These are phyloP conservation scores for Leccinum pellstonianum DNA, from an alignment of 768 basidiomycete genomes.

Conservation along the genomic window DNA sequence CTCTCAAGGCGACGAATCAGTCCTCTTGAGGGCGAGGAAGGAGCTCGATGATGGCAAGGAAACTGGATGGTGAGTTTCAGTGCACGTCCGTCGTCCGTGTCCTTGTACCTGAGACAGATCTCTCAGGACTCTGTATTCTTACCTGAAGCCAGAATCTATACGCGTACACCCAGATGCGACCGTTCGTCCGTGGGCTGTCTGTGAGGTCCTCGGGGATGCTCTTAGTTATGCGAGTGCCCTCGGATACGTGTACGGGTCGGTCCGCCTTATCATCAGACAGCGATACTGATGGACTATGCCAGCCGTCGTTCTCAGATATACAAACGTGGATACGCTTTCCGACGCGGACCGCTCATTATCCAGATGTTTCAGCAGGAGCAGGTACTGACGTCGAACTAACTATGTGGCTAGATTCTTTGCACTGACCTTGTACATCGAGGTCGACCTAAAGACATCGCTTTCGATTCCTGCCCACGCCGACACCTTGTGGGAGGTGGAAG, in stretches of 20 bases:
- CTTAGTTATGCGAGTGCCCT: constrained; percentile 77
- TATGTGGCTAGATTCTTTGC: not conserved
- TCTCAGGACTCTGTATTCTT: constrained; percentile 71
- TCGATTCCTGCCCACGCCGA: constrained; percentile 77
- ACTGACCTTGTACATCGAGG: constrained; percentile 39
- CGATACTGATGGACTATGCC: constrained; percentile 5
- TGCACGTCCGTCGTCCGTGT: not conserved
- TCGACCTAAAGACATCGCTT: constrained; percentile 71
- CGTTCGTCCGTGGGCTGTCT: constrained; percentile 81
- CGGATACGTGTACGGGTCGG: constrained; percentile 61
- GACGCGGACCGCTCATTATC: constrained; percentile 66
- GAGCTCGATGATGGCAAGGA: constrained; percentile 58
- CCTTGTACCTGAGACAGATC: not conserved
- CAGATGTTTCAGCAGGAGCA: constrained; percentile 87
- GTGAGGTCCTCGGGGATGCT: constrained; percentile 76
- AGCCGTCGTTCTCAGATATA: constrained; percentile 75
- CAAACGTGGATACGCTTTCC: constrained; percentile 78
- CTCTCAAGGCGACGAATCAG: constrained; percentile 55
- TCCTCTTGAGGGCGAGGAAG: constrained; percentile 70
- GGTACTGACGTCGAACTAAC: constrained; percentile 36
- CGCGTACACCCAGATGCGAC: constrained; percentile 84
- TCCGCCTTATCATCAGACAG: not conserved
- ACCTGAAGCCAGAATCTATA: constrained; percentile 80
- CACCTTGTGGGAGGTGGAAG: constrained; percentile 86
- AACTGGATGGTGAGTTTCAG: constrained; percentile 56